phyloP scores from a whole-genome alignment of 208 protist genomes.

The Crithidia brevicula region DNA sequence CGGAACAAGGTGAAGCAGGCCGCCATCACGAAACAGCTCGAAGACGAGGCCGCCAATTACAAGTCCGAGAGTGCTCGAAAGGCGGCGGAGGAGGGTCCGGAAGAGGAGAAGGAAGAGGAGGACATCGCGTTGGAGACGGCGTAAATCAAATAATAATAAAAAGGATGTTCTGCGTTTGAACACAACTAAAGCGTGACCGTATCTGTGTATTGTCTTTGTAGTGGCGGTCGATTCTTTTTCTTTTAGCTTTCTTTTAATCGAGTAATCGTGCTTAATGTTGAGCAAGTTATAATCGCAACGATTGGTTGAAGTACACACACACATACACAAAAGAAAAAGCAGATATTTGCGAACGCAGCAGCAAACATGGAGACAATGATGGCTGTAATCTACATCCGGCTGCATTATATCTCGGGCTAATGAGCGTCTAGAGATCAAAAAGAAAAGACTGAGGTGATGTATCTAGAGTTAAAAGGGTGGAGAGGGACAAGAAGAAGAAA shows the following conservation, averaged over 20 bases:
- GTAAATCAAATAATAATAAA: too few species aligned
- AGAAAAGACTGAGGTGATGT: too few species aligned
- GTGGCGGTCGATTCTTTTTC: not conserved
- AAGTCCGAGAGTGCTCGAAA: not conserved
- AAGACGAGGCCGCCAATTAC: constrained; percentile 21
- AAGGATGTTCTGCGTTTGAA: too few species aligned
- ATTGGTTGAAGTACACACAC: too few species aligned
- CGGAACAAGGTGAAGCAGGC: constrained; percentile 60
- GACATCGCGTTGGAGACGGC: constrained; percentile 8
- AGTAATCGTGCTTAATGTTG: not conserved
- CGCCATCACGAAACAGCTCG: constrained; percentile 42
- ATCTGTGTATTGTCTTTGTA: too few species aligned
- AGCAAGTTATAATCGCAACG: not conserved
- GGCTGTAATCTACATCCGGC: too few species aligned
- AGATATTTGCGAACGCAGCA: too few species aligned
- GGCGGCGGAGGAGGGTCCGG: not conserved
- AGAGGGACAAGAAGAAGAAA: too few species aligned
- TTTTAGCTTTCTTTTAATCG: not conserved
- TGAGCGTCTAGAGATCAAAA: not conserved
- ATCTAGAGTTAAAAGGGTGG: too few species aligned
- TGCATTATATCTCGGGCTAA: too few species aligned
- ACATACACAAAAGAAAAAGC: not conserved
- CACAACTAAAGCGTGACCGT: too few species aligned
- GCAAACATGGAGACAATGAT: too few species aligned
- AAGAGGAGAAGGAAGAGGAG: constrained; percentile 2